Evolutionary conservation across 1,139 yeast species (phyloP), one percentile per base, ranked within the genome.

Genomic region (Meyerozyma sp.): DNA sequence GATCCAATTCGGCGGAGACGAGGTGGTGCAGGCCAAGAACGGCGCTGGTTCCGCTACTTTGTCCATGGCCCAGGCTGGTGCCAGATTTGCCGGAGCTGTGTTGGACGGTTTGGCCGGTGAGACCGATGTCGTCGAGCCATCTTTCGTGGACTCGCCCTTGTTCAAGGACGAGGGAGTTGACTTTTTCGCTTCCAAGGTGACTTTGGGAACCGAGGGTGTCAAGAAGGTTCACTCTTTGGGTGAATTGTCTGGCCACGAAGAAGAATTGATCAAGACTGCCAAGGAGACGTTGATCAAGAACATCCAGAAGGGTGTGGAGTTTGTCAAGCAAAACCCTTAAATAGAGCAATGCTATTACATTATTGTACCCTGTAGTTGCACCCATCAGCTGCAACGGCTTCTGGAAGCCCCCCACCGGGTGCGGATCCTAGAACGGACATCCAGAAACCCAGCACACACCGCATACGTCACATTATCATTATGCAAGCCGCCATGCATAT

Each of bases 31-130:
- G 70, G 97, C 97, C 57, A 91, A 91, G 75, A 84, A 88, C 63
- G 97, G 97, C 60, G 82, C 84, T 51, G 97, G 97, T 46, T 87
- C 96, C 42, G 96, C 96, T 51, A 91, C 98, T 42, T 75, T 91
- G 55, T 87, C 96, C 45, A 91, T 91, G 97, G 97, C 97, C 42
- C 93, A 89, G 64, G 96, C 97, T 42, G 96, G 94, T 55, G 91
- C 82, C 63, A 80, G 85, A 65, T 81, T 88, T 55, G 77, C 90
- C 44, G 79, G 79, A 54, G 66, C 81, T 44, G 79, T 83, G 39
- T 68, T 82, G 61, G 68, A 75, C 59, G 79, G 86, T 54, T 63
- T 79, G 52, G 68, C 74, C 36, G 81, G 79, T 51, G 77, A 71
- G 58, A 57, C 55, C 44, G 74, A 70, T 50, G 68, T 75, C 49